Base-by-base conservation (phyloP, 306 rosid species). In the Begonia fuchsioides region DNA sequence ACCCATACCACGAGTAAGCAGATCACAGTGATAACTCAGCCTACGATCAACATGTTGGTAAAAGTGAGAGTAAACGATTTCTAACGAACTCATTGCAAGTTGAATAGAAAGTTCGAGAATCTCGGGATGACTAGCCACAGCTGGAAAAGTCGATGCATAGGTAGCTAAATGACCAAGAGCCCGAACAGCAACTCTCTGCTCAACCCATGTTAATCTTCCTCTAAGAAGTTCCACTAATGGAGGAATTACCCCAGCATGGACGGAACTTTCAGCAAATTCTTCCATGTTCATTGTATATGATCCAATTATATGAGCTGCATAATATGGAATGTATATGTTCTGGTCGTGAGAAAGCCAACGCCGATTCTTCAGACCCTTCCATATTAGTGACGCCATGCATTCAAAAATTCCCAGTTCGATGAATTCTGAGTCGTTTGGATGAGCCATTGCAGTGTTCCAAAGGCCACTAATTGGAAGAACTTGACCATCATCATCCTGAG, bases 371-470 rank as follows among this genome's bases (percentile, higher is more conserved):
- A 92, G 76, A 47, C 98, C 98, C 74, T 92, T 92, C 93, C 93
- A 85, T 55, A 92, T 82, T 9, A 92, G 79, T 41, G 94, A 81
- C 20, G 98, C 50, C 98, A 92, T 92, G 77, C 94, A 92, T 58
- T 92, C 96, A 62, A 92, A 92, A 65, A 92, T 92, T 47, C 94
- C 98, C 50, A 85, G 51, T 58, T 85, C 96, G 0, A 92, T 74
- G 74, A 92, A 92, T 56, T 92, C 98, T 11, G 96, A 94, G 44
- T 92, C 98, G 58, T 92, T 92, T 32, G 98, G 98, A 67, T 92
- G 98, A 17, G 98, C 98, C 98, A 92, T 92, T 44, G 98, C 96
- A 0, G 98, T 92, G 71, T 92, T 92, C 98, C 98, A 92, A 58
- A 92, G 96, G 54, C 98, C 98, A 55, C 98, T 92, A 56, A 92